Evolutionary conservation across 768 basidiomycete species (phyloP), one percentile per base, ranked within the genome.

Genomic region (Boletus rex-veris): DNA sequence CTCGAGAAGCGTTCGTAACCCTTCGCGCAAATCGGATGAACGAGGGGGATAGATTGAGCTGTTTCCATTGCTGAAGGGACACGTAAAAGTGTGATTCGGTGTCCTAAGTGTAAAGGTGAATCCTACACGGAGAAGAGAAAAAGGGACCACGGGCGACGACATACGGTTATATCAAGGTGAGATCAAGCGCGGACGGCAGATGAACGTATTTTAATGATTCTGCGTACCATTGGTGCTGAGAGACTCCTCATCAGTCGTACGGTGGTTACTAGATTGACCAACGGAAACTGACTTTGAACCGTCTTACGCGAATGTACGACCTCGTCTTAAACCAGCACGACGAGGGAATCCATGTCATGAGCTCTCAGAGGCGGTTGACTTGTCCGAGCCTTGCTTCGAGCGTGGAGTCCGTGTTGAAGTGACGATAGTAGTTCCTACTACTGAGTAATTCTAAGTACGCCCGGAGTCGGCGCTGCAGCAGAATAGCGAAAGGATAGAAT

Each of bases 81-180:
- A 81, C 77, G 50, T 86, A 83, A 62, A 95, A 93, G 65, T 91
- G 85, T 0, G 88, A 90, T 52, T 84, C 82, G 63, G 82, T 81
- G 58, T 92, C 88, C 88, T 91, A 50, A 3, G 59, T 30, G 21
- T 36, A n/a, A 5, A 41, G 7, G 19, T 35, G 31, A 43, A 16
- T 14, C 7, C 16, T 9, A 35, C 11, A 49, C 16, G 12, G 19
- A 35, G 18, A 18, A 26, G 5, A 30, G 21, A 4, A 28, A 39
- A 31, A 31, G 18, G 3, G 15, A 28, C n/a, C 14, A n/a, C n/a
- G 12, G 18, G 31, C 2, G 16, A 9, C 10, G 10, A 62, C 68
- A 38, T 52, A 76, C 87, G 24, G 73, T 73, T 48, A 89, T 77
- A 38, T 88, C 86, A 52, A 80, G 71, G 71, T 66, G 60, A 80